A percentile compares a stretch with the other conserved stretches of the same genome.
These are phyloP conservation scores for Talaromyces sp. DNA, from an alignment of 2,329 filamentous ascomycete species.

Conservation along the genomic window DNA sequence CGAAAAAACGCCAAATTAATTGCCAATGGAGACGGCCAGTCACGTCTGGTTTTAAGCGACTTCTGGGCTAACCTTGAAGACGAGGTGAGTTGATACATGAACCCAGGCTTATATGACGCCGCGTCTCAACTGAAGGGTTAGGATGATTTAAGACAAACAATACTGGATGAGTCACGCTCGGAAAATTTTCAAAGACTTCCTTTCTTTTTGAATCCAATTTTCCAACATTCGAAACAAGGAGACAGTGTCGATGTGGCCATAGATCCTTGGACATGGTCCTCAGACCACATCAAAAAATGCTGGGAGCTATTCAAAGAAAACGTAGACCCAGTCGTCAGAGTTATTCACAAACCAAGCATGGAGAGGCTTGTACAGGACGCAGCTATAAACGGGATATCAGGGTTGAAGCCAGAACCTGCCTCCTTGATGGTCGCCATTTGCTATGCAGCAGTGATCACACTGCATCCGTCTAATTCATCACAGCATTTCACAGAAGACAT, in stretches of 20 bases:
- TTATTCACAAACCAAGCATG: conserved; percentile 9
- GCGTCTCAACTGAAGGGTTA: not conserved
- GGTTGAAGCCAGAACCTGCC: not conserved
- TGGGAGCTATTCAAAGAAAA: conserved; percentile 15
- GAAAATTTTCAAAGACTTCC: not conserved
- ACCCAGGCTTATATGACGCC: not conserved
- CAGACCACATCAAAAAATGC: conserved; percentile 4
- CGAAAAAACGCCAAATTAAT: not conserved
- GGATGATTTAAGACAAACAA: not conserved
- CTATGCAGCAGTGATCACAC: conserved; percentile 14
- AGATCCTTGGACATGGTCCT: not conserved
- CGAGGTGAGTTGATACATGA: not conserved
- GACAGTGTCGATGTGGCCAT: not conserved
- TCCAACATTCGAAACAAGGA: not conserved
- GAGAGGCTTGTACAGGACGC: conserved; percentile 5
- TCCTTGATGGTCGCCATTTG: conserved; percentile 5
- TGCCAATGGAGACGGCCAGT: not conserved
- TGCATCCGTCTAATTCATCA: conserved; percentile 11
- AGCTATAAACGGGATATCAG: not conserved
- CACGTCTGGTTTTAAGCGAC: conserved; percentile 1
- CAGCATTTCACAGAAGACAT: conserved; percentile 12
- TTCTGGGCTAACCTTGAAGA: conserved; percentile 8
- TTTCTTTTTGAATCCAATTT: not conserved
- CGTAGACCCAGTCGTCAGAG: conserved; percentile 13
- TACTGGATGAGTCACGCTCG: not conserved